Conservation (phyloP, 257 asterid genomes). For the Nicotiana otophora region DNA sequence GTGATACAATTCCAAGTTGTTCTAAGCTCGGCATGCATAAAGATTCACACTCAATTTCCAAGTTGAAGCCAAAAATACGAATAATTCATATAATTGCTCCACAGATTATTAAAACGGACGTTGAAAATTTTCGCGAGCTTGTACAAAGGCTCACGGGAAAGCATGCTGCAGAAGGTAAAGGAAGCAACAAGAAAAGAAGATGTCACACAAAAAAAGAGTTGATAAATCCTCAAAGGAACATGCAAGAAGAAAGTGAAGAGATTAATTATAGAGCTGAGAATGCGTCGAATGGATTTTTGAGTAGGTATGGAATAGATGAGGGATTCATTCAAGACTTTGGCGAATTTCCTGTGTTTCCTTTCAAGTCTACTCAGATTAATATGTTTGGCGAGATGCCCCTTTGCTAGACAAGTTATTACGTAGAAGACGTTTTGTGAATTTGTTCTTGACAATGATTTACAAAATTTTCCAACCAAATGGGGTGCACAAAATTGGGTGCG, state of each 20-base stretch:
- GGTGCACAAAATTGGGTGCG: too few relatives aligned
- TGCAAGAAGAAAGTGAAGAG: conserved; percentile 32
- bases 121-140: conserved; percentile 50
- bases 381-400: conserved; percentile 42
- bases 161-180: conserved; percentile 21
- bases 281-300: conserved; percentile 21
- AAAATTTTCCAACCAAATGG: too few relatives aligned
- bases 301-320: conserved; percentile 35
- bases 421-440: too few relatives aligned
- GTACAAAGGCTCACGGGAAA: conserved; percentile 78
- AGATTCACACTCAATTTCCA: not conserved
- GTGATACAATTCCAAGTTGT: too few relatives aligned
- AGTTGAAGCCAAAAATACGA: conserved; percentile 61
- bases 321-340: conserved; percentile 38
- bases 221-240: conserved; percentile 3
- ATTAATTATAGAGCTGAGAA: conserved; percentile 9
- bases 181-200: conserved; percentile 8
- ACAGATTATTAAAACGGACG: conserved; percentile 56
- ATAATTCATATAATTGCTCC: conserved; percentile 70
- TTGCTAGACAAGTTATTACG: conserved; percentile 11
- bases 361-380: conserved; percentile 36
- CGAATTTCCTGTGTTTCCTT: conserved; percentile 36
- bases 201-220: not conserved
- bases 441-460: too few relatives aligned
- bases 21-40: too few relatives aligned